Evolutionary conservation across 2,329 filamentous ascomycete genomes (phyloP).

Genomic region (Penicillium sp.): DNA sequence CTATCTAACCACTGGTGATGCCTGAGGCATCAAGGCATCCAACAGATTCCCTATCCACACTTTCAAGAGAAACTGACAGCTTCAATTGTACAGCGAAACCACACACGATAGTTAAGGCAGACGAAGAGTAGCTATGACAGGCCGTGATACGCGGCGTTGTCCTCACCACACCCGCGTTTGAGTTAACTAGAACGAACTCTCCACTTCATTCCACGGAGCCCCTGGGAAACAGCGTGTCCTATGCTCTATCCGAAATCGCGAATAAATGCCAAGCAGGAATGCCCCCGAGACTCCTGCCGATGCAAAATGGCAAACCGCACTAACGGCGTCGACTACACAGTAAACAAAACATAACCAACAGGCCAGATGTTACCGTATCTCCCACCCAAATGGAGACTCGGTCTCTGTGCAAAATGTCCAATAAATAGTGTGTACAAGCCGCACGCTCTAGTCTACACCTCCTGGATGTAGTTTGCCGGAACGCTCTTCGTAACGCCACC

Average conservation of each 20-base stretch:
- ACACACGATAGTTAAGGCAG: too few relatives aligned
- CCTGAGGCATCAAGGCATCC: too few relatives aligned
- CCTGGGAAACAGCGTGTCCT: neutral
- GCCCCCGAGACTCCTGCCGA: slow-evolving; percentile 21
- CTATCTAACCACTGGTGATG: too few relatives aligned
- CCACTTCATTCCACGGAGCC: neutral
- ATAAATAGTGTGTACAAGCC: slow-evolving; percentile 1
- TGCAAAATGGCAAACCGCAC: slow-evolving; percentile 18
- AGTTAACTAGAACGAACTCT: neutral
- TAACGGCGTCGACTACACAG: slow-evolving; percentile 9
- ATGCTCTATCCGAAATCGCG: slow-evolving; percentile 11
- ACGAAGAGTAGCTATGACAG: too few relatives aligned
- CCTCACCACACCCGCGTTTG: neutral
- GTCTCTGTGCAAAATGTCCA: slow-evolving; percentile 1
- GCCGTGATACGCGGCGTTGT: too few relatives aligned
- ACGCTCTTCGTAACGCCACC: slow-evolving; percentile 83
- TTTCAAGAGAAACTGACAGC: too few relatives aligned
- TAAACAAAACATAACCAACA: neutral
- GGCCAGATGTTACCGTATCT: neutral
- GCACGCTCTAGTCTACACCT: slow-evolving; percentile 48
- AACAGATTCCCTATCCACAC: too few relatives aligned
- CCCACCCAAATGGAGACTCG: neutral
- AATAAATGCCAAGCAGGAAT: slow-evolving; percentile 13
- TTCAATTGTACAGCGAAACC: too few relatives aligned
- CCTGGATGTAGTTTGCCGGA: slow-evolving; percentile 86